A percentile compares a stretch with the other conserved stretches of the same genome.
These are phyloP conservation scores for Polytrichum formosum DNA, from an alignment of 225 moss, liverwort and hornwort species.

Conservation along the genomic window DNA sequence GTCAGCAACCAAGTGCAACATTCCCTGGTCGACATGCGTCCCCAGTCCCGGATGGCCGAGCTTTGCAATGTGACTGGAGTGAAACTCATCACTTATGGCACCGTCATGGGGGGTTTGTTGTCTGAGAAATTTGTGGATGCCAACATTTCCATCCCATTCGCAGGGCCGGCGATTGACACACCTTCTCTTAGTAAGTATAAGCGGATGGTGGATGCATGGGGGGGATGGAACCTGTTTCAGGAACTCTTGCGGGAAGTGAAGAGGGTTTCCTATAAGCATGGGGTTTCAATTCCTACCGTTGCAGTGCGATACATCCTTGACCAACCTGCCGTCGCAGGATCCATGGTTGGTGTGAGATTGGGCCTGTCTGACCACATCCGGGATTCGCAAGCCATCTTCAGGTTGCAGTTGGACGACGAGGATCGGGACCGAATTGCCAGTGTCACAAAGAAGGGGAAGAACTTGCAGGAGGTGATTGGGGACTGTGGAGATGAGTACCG, in stretches of 20 bases:
- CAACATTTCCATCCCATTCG: conserved; percentile 78
- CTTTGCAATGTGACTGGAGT: conserved; percentile 58
- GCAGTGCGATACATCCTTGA: conserved; percentile 89
- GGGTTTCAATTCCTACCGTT: conserved; percentile 72
- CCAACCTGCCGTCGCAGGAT: conserved; percentile 84
- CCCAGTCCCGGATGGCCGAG: conserved; percentile 50
- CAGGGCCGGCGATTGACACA: conserved; percentile 78
- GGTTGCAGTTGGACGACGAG: conserved; percentile 66
- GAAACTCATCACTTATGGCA: conserved; percentile 64
- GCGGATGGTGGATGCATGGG: conserved; percentile 97
- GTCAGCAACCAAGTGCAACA: conserved; percentile 72
- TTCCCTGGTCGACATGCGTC: conserved; percentile 63
- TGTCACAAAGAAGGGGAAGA: conserved; percentile 57
- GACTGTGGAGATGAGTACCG: conserved; percentile 98
- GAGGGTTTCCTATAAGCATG: conserved; percentile 69
- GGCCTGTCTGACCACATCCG: conserved; percentile 75
- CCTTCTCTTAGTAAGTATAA: conserved; percentile 93
- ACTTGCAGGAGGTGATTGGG: conserved; percentile 75
- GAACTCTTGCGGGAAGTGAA: conserved; percentile 78
- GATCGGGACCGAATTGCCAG: conserved; percentile 61
- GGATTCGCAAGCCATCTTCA: conserved; percentile 82
- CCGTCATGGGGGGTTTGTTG: conserved; percentile 81
- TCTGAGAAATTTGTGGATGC: conserved; percentile 91
- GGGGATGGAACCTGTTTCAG: conserved; percentile 91
- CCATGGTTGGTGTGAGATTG: conserved; percentile 90